Evolutionary conservation across 1,284 basidiomycete genomes (phyloP).

Genomic region (Ceratobasidium papillatum): DNA sequence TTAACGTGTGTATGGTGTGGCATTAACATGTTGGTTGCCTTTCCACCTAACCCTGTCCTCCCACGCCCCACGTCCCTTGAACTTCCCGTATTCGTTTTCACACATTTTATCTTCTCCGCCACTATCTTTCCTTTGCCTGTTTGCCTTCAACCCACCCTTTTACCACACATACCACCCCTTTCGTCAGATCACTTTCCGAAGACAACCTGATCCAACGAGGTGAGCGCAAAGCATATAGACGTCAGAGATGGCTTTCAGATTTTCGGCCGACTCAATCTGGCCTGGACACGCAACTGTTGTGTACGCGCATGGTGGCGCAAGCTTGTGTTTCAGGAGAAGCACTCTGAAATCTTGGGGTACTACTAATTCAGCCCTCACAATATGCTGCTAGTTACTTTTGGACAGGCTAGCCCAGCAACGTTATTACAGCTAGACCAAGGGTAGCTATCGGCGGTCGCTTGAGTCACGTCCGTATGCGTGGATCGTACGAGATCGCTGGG

Average conservation of each 20-base stretch:
- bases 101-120: background rate
- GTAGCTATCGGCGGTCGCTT: background rate
- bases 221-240: background rate
- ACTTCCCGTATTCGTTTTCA: slow-evolving; percentile 7
- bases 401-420: background rate
- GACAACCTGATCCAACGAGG: background rate
- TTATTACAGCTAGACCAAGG: background rate
- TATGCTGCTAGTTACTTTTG: background rate
- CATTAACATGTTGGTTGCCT: slow-evolving; percentile 16
- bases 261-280: background rate
- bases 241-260: background rate
- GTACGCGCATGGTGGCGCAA: background rate
- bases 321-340: background rate
- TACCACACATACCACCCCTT: background rate
- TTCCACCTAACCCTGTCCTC: slow-evolving; percentile 13
- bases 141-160: background rate
- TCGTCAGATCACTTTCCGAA: slow-evolving; percentile 2
- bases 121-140: background rate
- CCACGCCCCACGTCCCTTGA: slow-evolving; percentile 15
- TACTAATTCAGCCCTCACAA: background rate
- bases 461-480: background rate
- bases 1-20: slow-evolving; percentile 13
- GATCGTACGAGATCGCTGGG: slow-evolving; percentile 7
- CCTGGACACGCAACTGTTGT: background rate
- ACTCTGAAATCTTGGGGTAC: background rate